These are phyloP conservation scores for Serendipita indica DNA, from an alignment of 768 basidiomycete species.

Conservation along the genomic window DNA sequence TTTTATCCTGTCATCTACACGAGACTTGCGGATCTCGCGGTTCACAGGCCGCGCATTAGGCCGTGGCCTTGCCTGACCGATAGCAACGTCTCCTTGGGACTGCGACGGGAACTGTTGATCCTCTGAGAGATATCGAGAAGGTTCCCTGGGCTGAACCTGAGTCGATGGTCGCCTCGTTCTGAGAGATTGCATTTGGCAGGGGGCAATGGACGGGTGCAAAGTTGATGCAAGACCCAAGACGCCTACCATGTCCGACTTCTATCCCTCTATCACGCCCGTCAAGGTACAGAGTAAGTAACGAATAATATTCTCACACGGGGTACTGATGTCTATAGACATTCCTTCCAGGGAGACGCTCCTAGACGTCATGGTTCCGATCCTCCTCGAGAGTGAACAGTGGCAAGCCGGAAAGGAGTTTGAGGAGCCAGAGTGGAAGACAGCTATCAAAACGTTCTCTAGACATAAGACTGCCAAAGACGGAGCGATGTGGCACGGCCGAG, in stretches of 20 bases:
- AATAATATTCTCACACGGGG: background rate
- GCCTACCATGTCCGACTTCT: background rate
- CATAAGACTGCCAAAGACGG: background rate
- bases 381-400: background rate
- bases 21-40: conserved; percentile 28
- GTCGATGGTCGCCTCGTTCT: too few relatives aligned
- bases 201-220: too few relatives aligned
- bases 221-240: too few relatives aligned
- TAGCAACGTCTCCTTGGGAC: too few relatives aligned
- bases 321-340: background rate
- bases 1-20: conserved; percentile 80
- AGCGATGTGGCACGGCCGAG: conserved; percentile 5
- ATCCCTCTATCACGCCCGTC: background rate
- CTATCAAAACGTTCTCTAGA: background rate
- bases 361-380: background rate
- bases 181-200: too few relatives aligned
- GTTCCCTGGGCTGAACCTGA: too few relatives aligned
- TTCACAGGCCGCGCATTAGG: background rate
- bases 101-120: too few relatives aligned
- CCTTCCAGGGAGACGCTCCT: background rate
- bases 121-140: too few relatives aligned
- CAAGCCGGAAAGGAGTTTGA: background rate
- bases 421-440: background rate
- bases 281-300: background rate
- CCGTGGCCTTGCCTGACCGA: background rate